These are phyloP conservation scores for Suillus subalutaceus DNA, from an alignment of 768 basidiomycete species.

Conservation along the genomic window DNA sequence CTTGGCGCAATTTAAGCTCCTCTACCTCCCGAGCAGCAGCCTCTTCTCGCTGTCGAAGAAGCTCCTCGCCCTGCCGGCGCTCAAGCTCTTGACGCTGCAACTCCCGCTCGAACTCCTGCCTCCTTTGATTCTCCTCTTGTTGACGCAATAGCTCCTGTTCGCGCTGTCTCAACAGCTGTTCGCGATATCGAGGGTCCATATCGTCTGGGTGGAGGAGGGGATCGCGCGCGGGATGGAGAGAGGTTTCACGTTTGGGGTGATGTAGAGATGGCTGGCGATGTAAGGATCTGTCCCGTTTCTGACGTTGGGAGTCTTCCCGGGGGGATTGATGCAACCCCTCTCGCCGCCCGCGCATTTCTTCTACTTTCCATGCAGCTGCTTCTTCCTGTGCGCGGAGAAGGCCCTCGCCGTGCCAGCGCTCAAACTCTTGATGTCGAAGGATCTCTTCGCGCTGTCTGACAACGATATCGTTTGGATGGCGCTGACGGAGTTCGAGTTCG, in stretches of 20 bases:
- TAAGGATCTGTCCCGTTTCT: background rate
- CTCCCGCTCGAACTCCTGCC: conserved; percentile 1
- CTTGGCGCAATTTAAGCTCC: background rate
- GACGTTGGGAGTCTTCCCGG: background rate
- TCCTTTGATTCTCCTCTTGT: background rate
- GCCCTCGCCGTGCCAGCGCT: background rate
- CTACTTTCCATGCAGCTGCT: background rate
- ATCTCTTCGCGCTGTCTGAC: conserved; percentile 1
- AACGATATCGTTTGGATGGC: background rate
- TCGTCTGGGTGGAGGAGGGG: conserved; percentile 5
- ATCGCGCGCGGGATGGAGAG: background rate
- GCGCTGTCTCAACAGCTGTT: conserved; percentile 2
- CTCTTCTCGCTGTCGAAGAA: conserved; percentile 4
- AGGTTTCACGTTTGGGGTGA: background rate
- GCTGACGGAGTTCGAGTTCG: conserved; percentile 1
- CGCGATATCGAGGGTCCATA: background rate
- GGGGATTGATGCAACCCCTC: background rate
- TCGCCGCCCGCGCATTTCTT: conserved; percentile 3
- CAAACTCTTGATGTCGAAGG: background rate
- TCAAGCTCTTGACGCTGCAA: conserved; percentile 3
- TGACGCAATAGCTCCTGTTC: background rate
- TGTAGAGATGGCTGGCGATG: conserved; percentile 4
- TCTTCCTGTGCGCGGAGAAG: conserved; percentile 1
- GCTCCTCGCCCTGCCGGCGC: conserved; percentile 1
- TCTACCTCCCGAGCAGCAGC: background rate